phyloP scores from a whole-genome alignment of 2,329 filamentous ascomycete genomes.

The Teratosphaeria pseudoeucalypti region DNA sequence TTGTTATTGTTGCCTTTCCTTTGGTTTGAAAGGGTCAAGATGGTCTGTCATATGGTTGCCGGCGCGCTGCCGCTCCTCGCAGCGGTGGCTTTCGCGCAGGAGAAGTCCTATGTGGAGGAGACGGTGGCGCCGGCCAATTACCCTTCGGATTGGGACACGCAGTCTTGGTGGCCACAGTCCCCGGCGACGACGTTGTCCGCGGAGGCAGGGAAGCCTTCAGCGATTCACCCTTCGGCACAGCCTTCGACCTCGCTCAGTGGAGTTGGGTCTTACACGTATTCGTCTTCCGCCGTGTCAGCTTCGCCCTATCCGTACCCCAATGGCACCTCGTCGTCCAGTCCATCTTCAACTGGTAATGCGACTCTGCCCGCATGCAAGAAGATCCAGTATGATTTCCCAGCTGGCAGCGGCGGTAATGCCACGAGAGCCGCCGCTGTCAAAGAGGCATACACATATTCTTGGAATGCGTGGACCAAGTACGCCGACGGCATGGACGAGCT shows the following conservation, averaged over 20 bases:
- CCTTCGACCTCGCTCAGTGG: conserved; percentile 1
- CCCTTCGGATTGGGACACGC: neutral
- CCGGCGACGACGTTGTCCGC: conserved; percentile 1
- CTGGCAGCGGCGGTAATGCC: conserved; percentile 4
- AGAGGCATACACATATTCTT: conserved; percentile 51
- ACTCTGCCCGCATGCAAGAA: conserved; percentile 3
- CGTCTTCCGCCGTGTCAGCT: neutral
- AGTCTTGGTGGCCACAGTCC: neutral
- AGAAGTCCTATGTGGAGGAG: neutral
- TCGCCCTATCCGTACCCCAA: neutral
- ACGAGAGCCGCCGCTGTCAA: conserved; percentile 46
- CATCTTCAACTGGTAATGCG: neutral
- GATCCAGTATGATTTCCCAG: conserved; percentile 6
- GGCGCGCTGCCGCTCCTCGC: neutral
- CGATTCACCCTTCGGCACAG: neutral
- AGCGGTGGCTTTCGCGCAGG: neutral
- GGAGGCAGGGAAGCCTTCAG: neutral
- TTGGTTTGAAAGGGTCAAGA: neutral
- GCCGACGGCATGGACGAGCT: conserved; percentile 46
- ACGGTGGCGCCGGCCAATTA: neutral
- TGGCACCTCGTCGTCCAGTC: neutral
- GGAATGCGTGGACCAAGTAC: conserved; percentile 13
- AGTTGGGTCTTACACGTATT: conserved; percentile 2
- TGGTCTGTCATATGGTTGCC: neutral
- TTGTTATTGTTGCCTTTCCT: neutral